A percentile compares a stretch with the other conserved stretches of the same genome.
These are phyloP conservation scores for Xylaria sp. DNA, from an alignment of 2,329 filamentous ascomycete genomes.

Conservation along the genomic window DNA sequence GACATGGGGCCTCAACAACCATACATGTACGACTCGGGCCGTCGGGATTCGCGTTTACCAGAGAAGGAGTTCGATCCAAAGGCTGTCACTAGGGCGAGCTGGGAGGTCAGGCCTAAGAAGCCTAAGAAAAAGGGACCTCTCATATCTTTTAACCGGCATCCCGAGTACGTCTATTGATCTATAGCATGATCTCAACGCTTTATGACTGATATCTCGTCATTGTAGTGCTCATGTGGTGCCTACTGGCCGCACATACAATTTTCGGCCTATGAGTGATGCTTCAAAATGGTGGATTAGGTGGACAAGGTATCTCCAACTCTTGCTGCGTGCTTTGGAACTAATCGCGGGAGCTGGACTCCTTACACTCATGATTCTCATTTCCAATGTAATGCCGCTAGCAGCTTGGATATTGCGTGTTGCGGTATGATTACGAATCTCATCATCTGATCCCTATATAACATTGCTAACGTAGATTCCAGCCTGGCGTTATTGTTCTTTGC, in stretches of 20 bases:
- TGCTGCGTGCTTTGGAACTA: constrained; percentile 73
- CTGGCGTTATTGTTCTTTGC: constrained; percentile 78
- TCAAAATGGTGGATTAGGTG: constrained; percentile 78
- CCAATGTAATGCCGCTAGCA: constrained; percentile 70
- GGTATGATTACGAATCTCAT: constrained; percentile 61
- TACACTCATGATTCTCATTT: constrained; percentile 81
- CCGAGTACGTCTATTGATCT: constrained; percentile 70
- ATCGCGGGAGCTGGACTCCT: constrained; percentile 77
- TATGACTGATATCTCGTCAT: constrained; percentile 20
- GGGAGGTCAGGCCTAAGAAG: constrained; percentile 69
- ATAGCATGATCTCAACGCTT: neutral
- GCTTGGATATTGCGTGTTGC: constrained; percentile 82
- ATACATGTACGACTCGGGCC: constrained; percentile 48
- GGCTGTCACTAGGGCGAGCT: constrained; percentile 83
- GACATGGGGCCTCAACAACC: constrained; percentile 48
- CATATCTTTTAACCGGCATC: constrained; percentile 85
- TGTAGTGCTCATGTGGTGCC: constrained; percentile 70
- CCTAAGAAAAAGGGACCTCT: constrained; percentile 79
- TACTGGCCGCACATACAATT: constrained; percentile 69
- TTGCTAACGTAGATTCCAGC: constrained; percentile 61
- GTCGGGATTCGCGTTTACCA: constrained; percentile 44
- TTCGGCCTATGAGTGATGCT: constrained; percentile 73
- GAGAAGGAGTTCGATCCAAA: constrained; percentile 73
- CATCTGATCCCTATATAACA: neutral
- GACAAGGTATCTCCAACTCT: constrained; percentile 75